Evolutionary conservation across 768 basidiomycete species (phyloP).

Genomic region (Termitomyces sp.): DNA sequence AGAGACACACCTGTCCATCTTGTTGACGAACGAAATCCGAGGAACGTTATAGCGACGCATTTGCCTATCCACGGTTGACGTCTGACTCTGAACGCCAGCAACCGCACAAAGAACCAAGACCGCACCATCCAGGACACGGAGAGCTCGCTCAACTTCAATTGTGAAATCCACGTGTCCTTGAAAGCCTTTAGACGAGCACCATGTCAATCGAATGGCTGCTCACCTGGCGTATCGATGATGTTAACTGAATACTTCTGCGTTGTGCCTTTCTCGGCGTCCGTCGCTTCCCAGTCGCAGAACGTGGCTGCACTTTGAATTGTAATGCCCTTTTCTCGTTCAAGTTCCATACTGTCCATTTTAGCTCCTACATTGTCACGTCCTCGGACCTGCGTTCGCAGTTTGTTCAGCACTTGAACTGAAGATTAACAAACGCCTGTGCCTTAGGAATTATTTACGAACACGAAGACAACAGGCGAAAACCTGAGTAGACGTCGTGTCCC

Average conservation of each 20-base stretch:
- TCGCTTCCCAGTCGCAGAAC: constrained; percentile 92
- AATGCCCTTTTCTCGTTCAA: constrained; percentile 98
- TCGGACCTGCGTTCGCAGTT: constrained; percentile 55
- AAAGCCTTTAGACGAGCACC: background rate
- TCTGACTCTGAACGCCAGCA: constrained; percentile 97
- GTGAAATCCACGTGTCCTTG: constrained; percentile 98
- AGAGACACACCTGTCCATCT: constrained; percentile 81
- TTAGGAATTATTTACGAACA: constrained; percentile 13
- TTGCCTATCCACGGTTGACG: constrained; percentile 97
- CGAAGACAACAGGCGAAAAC: constrained; percentile 1
- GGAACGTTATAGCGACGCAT: constrained; percentile 98
- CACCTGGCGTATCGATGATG: constrained; percentile 97
- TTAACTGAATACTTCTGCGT: constrained; percentile 90
- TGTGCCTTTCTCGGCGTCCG: constrained; percentile 47
- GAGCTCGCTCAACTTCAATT: constrained; percentile 95
- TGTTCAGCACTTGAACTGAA: background rate
- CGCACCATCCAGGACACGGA: constrained; percentile 95
- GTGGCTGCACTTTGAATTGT: constrained; percentile 99
- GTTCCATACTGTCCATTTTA: constrained; percentile 99
- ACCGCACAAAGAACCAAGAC: constrained; percentile 96
- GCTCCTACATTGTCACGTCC: constrained; percentile 95
- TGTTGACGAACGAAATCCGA: constrained; percentile 94
- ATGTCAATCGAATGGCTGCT: constrained; percentile 7
- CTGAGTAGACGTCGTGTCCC: constrained; percentile 2
- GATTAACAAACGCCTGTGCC: constrained; percentile 15